Evolutionary conservation across 352 stramenopile genomes (phyloP).

Genomic region (Phytophthora lateralis): DNA sequence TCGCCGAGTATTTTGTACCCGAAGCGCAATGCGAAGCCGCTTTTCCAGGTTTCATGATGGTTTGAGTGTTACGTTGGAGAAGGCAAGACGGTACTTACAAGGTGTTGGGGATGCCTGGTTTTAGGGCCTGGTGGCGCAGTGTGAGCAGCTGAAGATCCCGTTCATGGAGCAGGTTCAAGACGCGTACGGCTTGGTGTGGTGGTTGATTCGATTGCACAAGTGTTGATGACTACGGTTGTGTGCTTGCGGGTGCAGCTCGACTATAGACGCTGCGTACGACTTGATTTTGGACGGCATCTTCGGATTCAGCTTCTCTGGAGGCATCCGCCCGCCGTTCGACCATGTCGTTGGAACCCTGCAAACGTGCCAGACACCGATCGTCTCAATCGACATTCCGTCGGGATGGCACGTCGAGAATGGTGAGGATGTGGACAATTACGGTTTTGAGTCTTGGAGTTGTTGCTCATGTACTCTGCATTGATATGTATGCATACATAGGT

Average conservation of each 20-base stretch:
- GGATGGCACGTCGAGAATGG: constrained; percentile 97
- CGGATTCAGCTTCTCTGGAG: constrained; percentile 96
- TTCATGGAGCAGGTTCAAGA: constrained; percentile 62
- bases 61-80: not conserved
- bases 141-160: constrained; percentile 77
- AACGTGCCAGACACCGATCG: constrained; percentile 74
- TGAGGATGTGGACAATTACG: constrained; percentile 17
- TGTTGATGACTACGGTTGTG: constrained; percentile 1
- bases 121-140: constrained; percentile 80
- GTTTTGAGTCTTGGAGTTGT: not conserved
- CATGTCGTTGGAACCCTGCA: constrained; percentile 80
- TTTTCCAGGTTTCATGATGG: constrained; percentile 66
- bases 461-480: not conserved
- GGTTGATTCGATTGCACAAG: constrained; percentile 2
- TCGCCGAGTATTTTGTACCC: constrained; percentile 94
- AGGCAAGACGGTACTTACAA: not conserved
- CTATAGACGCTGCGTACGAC: constrained; percentile 74
- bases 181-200: constrained; percentile 35
- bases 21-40: constrained; percentile 81
- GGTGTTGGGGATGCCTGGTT: constrained; percentile 1
- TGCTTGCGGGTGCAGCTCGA: constrained; percentile 28
- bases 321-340: constrained; percentile 91
- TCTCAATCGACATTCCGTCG: constrained; percentile 98
- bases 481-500: constrained; percentile 30
- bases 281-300: constrained; percentile 99